Evolutionary conservation across 179 eudicot genomes (phyloP).

Genomic region (Spinacia oleracea): DNA sequence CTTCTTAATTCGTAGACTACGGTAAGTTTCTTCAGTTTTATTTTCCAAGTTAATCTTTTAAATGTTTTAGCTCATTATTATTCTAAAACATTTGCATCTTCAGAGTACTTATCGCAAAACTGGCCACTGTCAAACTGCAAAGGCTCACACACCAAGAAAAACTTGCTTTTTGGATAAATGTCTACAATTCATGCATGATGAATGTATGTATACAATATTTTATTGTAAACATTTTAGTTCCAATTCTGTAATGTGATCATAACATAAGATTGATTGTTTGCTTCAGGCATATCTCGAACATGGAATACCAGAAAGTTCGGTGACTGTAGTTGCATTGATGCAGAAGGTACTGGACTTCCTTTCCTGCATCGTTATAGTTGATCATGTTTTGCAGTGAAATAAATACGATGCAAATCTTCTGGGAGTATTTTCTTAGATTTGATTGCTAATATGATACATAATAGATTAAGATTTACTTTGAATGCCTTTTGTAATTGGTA

Average conservation of each 20-base stretch:
- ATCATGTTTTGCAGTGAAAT: background rate
- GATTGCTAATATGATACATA: background rate
- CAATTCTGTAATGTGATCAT: background rate
- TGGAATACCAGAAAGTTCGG: slow-evolving; percentile 57
- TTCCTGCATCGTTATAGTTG: background rate
- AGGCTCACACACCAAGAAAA: slow-evolving; percentile 67
- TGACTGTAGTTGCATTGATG: slow-evolving; percentile 50
- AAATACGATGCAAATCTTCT: background rate
- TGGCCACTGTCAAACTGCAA: slow-evolving; percentile 48
- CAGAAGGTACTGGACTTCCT: slow-evolving; percentile 41
- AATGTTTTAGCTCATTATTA: background rate
- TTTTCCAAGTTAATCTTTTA: background rate
- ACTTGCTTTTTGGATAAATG: slow-evolving; percentile 78
- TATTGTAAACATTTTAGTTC: background rate
- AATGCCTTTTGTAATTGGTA: background rate
- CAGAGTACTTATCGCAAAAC: slow-evolving; percentile 54
- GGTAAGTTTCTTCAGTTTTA: slow-evolving; percentile 36
- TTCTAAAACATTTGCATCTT: slow-evolving; percentile 5
- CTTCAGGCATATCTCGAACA: slow-evolving; percentile 67
- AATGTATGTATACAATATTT: slow-evolving; percentile 42
- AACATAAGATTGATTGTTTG: background rate
- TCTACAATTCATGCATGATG: slow-evolving; percentile 77
- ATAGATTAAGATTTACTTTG: background rate
- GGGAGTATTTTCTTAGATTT: background rate
- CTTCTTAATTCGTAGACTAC: slow-evolving; percentile 52